Conservation (phyloP, 192 early-diverging fungal genomes). For the Thamnidium elegans region DNA sequence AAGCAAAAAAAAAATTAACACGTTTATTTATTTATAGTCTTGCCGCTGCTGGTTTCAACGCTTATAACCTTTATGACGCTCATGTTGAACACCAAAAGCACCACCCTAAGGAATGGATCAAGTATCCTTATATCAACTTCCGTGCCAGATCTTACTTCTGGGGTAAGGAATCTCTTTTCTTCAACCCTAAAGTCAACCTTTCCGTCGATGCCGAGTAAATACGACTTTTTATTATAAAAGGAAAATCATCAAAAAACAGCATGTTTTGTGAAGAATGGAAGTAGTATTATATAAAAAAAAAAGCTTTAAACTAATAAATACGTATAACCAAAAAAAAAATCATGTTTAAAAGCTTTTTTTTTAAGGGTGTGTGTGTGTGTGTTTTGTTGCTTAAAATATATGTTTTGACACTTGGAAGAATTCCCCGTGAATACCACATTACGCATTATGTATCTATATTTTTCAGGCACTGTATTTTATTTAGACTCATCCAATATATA, state of each 20-base stretch:
- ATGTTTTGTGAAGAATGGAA: neutral
- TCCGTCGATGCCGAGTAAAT: constrained; percentile 25
- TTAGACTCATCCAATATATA: too few species aligned
- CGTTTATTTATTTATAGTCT: constrained; percentile 18
- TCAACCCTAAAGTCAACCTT: constrained; percentile 35
- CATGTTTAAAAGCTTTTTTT: too few species aligned
- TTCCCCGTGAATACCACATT: neutral
- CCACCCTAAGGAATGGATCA: constrained; percentile 31
- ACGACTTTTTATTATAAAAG: neutral
- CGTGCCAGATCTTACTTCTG: constrained; percentile 45
- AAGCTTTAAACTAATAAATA: neutral
- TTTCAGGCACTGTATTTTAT: too few species aligned
- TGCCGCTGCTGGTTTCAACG: constrained; percentile 34
- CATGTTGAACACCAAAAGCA: constrained; percentile 32
- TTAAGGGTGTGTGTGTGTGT: too few species aligned
- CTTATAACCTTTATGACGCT: constrained; percentile 32
- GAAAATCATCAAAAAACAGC: neutral
- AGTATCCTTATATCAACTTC: constrained; percentile 44
- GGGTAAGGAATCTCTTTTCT: constrained; percentile 36
- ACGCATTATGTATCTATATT: too few species aligned
- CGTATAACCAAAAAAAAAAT: too few species aligned
- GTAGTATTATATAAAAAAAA: neutral
- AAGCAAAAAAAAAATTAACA: neutral
- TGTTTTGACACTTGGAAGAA: neutral
- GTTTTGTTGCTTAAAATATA: neutral